These are phyloP conservation scores for Triticum turgidum DNA, from an alignment of 176 grass and related monocot genomes.

Conservation along the genomic window DNA sequence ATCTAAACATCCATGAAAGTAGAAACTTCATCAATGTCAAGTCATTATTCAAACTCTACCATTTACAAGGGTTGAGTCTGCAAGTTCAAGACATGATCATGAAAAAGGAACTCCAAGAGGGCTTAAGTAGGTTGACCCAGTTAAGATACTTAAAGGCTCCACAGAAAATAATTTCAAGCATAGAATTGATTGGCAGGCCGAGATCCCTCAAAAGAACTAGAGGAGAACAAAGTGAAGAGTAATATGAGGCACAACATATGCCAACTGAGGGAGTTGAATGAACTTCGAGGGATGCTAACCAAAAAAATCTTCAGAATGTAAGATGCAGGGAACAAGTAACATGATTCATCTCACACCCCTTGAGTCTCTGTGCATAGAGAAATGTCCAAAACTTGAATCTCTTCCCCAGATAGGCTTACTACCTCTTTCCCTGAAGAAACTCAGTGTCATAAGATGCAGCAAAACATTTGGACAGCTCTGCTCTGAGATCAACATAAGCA, in stretches of 20 bases:
- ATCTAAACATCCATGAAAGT: conserved; percentile 32
- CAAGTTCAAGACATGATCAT: neutral
- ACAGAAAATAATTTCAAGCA: neutral
- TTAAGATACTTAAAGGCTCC: conserved; percentile 33
- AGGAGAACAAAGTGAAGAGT: neutral
- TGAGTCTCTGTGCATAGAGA: neutral
- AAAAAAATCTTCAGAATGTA: too few species aligned
- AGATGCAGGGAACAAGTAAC: neutral
- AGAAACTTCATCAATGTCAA: neutral
- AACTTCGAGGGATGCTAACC: too few species aligned
- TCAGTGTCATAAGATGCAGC: neutral
- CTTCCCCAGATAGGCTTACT: neutral
- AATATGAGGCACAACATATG: neutral
- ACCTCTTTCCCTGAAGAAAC: neutral
- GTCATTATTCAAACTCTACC: conserved; percentile 46
- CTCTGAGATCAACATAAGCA: too few species aligned
- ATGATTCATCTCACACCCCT: neutral
- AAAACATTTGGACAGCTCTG: neutral
- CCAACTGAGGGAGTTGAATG: neutral
- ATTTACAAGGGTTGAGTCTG: conserved; percentile 29
- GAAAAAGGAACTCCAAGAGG: neutral
- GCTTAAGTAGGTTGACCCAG: conserved; percentile 31
- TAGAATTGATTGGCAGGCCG: conserved; percentile 21
- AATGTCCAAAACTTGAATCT: conserved; percentile 9
- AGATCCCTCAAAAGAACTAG: conserved; percentile 20